A percentile compares a stretch with the other conserved stretches of the same genome.
These are phyloP conservation scores for Chrysanthemum lavandulifolium DNA, from an alignment of 129 eudicot species.

Conservation along the genomic window DNA sequence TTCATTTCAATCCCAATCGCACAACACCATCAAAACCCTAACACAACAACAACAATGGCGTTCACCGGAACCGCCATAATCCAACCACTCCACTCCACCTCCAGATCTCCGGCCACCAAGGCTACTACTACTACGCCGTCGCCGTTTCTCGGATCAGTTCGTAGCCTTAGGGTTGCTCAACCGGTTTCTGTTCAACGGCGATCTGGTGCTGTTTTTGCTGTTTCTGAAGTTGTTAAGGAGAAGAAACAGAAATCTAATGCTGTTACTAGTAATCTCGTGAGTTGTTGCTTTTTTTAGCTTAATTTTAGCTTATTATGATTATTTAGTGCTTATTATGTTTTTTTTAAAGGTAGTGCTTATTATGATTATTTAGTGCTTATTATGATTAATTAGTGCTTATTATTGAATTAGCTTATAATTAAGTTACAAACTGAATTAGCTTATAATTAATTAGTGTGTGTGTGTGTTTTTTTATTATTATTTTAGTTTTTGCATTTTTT, in stretches of 20 bases:
- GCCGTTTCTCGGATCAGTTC: constrained; percentile 18
- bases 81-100: not conserved
- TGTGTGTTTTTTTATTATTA: no score
- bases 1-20: no score
- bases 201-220: constrained; percentile 19
- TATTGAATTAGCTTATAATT: no score
- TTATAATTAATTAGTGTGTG: no score
- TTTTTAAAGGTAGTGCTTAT: no score
- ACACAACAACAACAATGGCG: not conserved
- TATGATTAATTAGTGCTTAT: no score
- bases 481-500: no score
- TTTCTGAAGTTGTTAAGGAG: constrained; percentile 24
- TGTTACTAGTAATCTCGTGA: constrained; percentile 12
- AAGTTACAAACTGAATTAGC: no score
- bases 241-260: constrained; percentile 12
- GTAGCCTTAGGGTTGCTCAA: not conserved
- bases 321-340: no score
- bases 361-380: no score
- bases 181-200: constrained; percentile 7
- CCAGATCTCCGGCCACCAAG: not conserved
- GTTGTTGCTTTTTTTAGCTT: not conserved
- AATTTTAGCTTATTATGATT: not conserved
- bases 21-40: not conserved
- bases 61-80: constrained; percentile 7
- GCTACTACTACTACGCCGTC: not conserved